Evolutionary conservation across 768 basidiomycete species (phyloP).

Genomic region (Psilocybe cubensis): DNA sequence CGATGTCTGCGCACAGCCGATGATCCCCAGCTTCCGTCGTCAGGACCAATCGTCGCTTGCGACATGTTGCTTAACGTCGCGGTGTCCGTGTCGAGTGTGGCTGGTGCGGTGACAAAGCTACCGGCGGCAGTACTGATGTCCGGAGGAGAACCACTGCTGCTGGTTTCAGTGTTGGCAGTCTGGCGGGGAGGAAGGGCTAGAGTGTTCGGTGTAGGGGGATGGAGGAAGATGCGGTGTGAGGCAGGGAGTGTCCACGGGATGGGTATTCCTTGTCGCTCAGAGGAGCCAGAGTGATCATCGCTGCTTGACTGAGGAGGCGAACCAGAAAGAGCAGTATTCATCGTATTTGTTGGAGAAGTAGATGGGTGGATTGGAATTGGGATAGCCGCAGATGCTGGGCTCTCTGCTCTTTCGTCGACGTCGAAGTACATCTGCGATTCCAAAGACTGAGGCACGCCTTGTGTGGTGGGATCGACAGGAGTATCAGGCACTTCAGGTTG

Average conservation of each 20-base stretch:
- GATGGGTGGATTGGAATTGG: constrained; percentile 3
- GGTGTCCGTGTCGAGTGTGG: constrained; percentile 56
- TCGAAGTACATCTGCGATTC: background rate
- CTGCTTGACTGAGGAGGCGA: constrained; percentile 15
- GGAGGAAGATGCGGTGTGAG: constrained; percentile 12
- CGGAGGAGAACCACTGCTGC: constrained; percentile 43
- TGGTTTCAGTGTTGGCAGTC: constrained; percentile 11
- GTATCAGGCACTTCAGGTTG: constrained; percentile 18
- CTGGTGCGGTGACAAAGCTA: constrained; percentile 71
- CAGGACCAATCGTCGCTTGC: constrained; percentile 2
- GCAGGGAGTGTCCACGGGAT: constrained; percentile 25
- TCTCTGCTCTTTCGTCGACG: background rate
- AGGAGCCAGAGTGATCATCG: constrained; percentile 9
- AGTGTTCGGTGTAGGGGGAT: constrained; percentile 25
- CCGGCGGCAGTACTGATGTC: constrained; percentile 72
- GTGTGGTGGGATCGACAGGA: constrained; percentile 6
- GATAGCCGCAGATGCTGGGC: background rate
- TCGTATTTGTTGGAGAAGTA: background rate
- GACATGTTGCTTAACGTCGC: constrained; percentile 10
- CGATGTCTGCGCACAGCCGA: background rate
- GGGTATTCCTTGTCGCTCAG: constrained; percentile 24
- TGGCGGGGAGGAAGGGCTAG: constrained; percentile 8
- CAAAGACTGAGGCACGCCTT: background rate
- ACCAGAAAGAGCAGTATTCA: background rate
- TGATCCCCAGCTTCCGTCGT: constrained; percentile 2